These are phyloP conservation scores for Chlorella sp. DNA, from an alignment of 139 green algal species.

Conservation along the genomic window DNA sequence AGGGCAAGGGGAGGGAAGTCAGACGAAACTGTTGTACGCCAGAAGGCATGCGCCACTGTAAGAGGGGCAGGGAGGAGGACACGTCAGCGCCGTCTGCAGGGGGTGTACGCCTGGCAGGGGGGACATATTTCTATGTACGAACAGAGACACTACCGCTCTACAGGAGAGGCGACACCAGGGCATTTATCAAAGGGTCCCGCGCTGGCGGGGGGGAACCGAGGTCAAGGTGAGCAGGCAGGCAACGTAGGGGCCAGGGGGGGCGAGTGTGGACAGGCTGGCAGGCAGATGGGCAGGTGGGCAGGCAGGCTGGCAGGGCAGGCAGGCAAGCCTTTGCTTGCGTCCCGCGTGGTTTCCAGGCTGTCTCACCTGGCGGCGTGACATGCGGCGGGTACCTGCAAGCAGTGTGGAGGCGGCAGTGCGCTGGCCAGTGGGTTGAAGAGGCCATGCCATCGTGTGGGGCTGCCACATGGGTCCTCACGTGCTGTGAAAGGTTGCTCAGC, in stretches of 20 bases:
- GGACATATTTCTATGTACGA: too few species aligned
- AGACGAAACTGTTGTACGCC: too few species aligned
- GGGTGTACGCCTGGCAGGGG: conserved; percentile 81
- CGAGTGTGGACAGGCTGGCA: background rate
- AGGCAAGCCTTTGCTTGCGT: background rate
- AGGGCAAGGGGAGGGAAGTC: background rate
- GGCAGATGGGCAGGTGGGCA: background rate
- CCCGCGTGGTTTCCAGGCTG: background rate
- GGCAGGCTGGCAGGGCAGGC: background rate
- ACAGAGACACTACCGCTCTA: background rate
- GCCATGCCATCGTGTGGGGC: too few species aligned
- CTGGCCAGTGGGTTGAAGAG: too few species aligned
- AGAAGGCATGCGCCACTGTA: too few species aligned
- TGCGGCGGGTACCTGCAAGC: conserved; percentile 75
- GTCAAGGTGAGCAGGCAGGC: background rate
- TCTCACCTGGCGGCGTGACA: conserved; percentile 73
- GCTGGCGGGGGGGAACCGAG: background rate
- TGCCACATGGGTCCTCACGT: too few species aligned
- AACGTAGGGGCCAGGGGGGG: background rate
- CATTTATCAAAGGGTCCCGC: background rate
- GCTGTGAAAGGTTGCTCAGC: too few species aligned
- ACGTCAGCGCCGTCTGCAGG: too few species aligned
- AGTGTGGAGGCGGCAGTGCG: too few species aligned
- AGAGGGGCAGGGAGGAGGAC: too few species aligned
- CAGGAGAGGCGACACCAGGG: background rate